Evolutionary conservation across 164 flowering plant species (phyloP), one percentile per base, ranked within the genome.

Genomic region (Amborella trichopoda): DNA sequence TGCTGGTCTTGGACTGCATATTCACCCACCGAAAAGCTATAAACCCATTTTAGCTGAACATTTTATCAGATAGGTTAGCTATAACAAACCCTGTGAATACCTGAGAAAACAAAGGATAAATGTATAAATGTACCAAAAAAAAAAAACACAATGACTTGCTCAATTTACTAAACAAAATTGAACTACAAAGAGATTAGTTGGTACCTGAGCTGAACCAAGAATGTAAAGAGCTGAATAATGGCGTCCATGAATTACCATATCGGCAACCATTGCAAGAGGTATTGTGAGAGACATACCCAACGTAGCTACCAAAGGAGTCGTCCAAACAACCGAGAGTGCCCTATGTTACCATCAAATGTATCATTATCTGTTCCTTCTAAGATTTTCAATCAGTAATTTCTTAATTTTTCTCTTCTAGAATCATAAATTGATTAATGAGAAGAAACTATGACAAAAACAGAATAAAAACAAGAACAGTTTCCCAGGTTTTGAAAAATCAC

Each of bases 321-420:
- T 87, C 96, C 96, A 87, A 40, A 87, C 90, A 63, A 87, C 93
- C 64, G 77, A 73, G 20, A 87, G 66, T 48, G 96, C 96, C 96
- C 96, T 87, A 25, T 10, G 20, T 38, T 4, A n/a, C n/a, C n/a
- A n/a, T n/a, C n/a, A n/a, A n/a, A n/a, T n/a, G n/a, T n/a, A n/a
- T n/a, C n/a, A n/a, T n/a, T n/a, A n/a, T n/a, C n/a, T n/a, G n/a
- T n/a, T n/a, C n/a, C n/a, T n/a, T n/a, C n/a, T n/a, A n/a, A n/a
- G n/a, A n/a, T n/a, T n/a, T n/a, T n/a, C n/a, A n/a, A n/a, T n/a
- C n/a, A n/a, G n/a, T n/a, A n/a, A n/a, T n/a, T n/a, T n/a, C n/a
- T n/a, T n/a, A n/a, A n/a, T n/a, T n/a, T n/a, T n/a, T n/a, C n/a
- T n/a, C n/a, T n/a, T n/a, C n/a, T n/a, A n/a, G n/a, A n/a, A n/a